Conservation (phyloP, 1,284 basidiomycete species). For the Ustilago nuda region DNA sequence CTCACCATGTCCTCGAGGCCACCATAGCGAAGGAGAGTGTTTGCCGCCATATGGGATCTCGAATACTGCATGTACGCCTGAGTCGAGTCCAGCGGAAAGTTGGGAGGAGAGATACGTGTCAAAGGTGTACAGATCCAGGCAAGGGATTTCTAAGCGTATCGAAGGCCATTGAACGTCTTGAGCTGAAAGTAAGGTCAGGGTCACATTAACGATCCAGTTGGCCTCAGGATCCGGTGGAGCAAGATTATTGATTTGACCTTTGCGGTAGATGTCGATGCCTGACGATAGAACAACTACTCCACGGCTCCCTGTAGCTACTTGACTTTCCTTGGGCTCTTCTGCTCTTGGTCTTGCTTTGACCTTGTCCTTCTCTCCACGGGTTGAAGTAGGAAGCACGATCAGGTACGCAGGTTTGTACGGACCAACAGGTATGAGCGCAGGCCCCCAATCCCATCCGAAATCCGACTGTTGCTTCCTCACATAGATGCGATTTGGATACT, state of each 20-base stretch:
- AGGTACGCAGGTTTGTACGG: constrained; percentile 47
- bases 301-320: not conserved
- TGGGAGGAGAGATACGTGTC: constrained; percentile 25
- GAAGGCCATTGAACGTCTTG: not conserved
- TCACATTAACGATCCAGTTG: constrained; percentile 60
- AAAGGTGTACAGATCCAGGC: constrained; percentile 15
- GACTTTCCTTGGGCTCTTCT: not conserved
- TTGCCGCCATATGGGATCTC: constrained; percentile 34
- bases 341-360: not conserved
- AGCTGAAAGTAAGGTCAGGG: constrained; percentile 45
- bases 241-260: constrained; percentile 56
- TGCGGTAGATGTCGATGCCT: constrained; percentile 47
- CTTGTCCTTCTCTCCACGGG: not conserved
- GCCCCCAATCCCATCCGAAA: constrained; percentile 66
- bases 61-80: constrained; percentile 26
- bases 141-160: constrained; percentile 32
- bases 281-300: constrained; percentile 13
- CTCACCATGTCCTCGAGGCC: constrained; percentile 49
- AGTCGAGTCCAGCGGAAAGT: constrained; percentile 27
- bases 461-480: constrained; percentile 61
- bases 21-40: constrained; percentile 54
- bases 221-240: constrained; percentile 51
- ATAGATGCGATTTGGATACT: constrained; percentile 56
- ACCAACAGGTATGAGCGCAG: constrained; percentile 46
- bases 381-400: constrained; percentile 20